Evolutionary conservation across 2,329 filamentous ascomycete genomes (phyloP).

Genomic region (Raffaelea albimanens): DNA sequence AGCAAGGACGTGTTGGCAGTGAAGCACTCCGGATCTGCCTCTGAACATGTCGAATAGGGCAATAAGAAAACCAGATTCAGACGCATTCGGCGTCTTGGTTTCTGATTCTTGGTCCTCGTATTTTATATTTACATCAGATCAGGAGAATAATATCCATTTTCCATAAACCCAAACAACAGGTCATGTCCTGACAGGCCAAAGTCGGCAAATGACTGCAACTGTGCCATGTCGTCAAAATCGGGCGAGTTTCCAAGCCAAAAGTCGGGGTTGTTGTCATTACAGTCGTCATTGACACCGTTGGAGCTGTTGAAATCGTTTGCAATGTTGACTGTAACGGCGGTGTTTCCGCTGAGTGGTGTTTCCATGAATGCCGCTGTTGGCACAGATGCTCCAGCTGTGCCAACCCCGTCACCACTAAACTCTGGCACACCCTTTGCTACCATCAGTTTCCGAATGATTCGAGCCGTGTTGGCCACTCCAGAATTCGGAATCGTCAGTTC

Average conservation of each 20-base stretch:
- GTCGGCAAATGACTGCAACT: slow-evolving; percentile 5
- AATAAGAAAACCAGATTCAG: no score
- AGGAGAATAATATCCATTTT: slow-evolving; percentile 4
- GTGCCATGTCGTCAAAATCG: slow-evolving; percentile 3
- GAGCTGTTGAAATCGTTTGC: not conserved
- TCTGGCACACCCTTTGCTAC: slow-evolving; percentile 8
- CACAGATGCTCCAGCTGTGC: not conserved
- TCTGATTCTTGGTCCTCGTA: no score
- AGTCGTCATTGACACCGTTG: slow-evolving; percentile 1
- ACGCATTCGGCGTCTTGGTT: no score
- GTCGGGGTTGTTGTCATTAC: no score
- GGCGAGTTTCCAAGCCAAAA: slow-evolving; percentile 5
- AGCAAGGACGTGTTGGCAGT: no score
- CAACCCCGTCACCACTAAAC: no score
- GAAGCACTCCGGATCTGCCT: no score
- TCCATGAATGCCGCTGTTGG: not conserved
- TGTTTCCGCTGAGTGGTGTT: no score
- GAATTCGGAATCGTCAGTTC: slow-evolving; percentile 22
- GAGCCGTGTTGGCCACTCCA: slow-evolving; percentile 8
- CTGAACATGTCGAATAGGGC: no score
- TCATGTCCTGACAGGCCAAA: slow-evolving; percentile 8
- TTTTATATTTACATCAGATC: no score
- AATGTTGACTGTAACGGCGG: no score
- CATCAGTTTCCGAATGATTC: slow-evolving; percentile 9
- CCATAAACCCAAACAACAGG: slow-evolving; percentile 10